Evolutionary conservation across 202 grass and related monocot genomes (phyloP), one percentile per base, ranked within the genome.

Genomic region (Dendrocalamus latiflorus): DNA sequence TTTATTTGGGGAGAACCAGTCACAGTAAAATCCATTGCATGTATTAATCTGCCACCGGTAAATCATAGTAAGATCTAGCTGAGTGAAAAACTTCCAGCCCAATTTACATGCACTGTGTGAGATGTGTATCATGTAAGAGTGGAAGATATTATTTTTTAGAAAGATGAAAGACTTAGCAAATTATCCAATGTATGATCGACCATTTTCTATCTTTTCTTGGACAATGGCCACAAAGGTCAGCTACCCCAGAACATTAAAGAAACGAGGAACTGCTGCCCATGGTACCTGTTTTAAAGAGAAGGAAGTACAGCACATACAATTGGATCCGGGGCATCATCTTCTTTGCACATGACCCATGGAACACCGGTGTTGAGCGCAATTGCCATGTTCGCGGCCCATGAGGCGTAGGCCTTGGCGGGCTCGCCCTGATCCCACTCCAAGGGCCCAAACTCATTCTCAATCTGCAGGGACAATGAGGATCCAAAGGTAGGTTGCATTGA

Each of bases 291-390:
- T 80, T 86, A 88, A 68, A 81, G 37, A 62, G 24, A 75, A 48
- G 10, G 81, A 30, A 36, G 70, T 68, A 82, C 63, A 59, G 4
- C 4, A 83, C 76, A 38, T 95, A 98, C 95, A 85, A 94, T 86
- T 83, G 95, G 92, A 91, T 98, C 95, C 1, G 89, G 95, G 22
- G 95, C 95, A 50, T 98, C 92, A 30, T 98, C 95, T 85, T 98
- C 78, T 91, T 98, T 98, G 92, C 95, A 98, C 92, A 98, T 98
- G 82, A 98, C 69, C 95, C 95, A 98, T 66, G 95, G 95, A 51
- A 98, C 95, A 57, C 95, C 69, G 0, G 92, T 98, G 84, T 93
- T 86, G 37, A 93, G 95, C 6, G 71, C 82, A 70, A 95, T 55
- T 0, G 95, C 92, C 92, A 98, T 93, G 62, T 84, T 98, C 60